These are phyloP conservation scores for Aspergillus intermedius DNA, from an alignment of 2,329 filamentous ascomycete genomes.

Conservation along the genomic window DNA sequence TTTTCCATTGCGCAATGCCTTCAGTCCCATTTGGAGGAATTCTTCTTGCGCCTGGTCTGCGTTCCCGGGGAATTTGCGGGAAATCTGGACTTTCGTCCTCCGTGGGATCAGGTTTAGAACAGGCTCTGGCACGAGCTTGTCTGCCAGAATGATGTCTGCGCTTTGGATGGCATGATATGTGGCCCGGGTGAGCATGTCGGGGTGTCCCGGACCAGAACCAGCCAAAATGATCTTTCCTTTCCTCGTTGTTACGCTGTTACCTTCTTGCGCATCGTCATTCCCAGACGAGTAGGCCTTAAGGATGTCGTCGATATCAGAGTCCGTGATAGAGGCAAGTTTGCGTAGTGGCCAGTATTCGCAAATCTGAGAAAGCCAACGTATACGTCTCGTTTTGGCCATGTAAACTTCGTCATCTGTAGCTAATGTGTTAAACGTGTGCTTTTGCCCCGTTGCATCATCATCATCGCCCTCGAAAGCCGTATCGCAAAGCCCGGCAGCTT, in stretches of 20 bases:
- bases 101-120: conserved; percentile 87
- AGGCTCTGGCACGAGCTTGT: conserved; percentile 59
- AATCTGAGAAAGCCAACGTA: conserved; percentile 90
- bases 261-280: conserved; percentile 14
- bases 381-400: conserved; percentile 69
- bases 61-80: conserved; percentile 95
- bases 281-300: conserved; percentile 60
- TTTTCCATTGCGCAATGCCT: conserved; percentile 61
- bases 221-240: conserved; percentile 75
- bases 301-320: conserved; percentile 69
- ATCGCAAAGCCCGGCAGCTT: conserved; percentile 43
- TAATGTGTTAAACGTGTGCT: conserved; percentile 75
- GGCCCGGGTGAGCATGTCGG: conserved; percentile 74
- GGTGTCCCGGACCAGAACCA: conserved; percentile 86
- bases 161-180: conserved; percentile 44
- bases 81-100: conserved; percentile 81
- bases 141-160: conserved; percentile 45
- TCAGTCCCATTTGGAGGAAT: conserved; percentile 69
- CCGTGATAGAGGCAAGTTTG: conserved; percentile 69
- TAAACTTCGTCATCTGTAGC: conserved; percentile 66
- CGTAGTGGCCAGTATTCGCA: conserved; percentile 98
- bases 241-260: conserved; percentile 17
- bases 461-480: conserved; percentile 42
- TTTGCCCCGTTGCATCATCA: conserved; percentile 52
- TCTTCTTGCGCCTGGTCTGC: conserved; percentile 90